Base-by-base conservation (phyloP, 1,284 basidiomycete genomes). In the Jaminaea rosea region DNA sequence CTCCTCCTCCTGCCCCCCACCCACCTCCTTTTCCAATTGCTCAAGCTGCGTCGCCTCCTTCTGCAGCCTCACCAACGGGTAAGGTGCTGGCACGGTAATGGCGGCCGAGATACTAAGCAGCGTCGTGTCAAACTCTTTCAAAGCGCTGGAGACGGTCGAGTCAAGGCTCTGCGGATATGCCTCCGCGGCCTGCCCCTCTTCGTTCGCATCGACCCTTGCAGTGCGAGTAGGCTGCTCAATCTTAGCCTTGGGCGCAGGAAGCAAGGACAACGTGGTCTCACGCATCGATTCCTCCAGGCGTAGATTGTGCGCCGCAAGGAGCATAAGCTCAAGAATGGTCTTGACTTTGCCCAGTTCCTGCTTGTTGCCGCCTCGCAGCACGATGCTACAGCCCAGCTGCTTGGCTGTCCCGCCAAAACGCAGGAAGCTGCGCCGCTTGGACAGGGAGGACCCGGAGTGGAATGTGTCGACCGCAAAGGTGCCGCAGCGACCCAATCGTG, bases 311-410 rank as follows among this genome's bases (percentile, higher is more conserved):
- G 89, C 91, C 55, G 93, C 86, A 72, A 94, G 88, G 1, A 86
- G 84, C 75, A 97, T 81, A 76, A 96, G 90, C 32, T 87, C 81
- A 19, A 91, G 86, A 49, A 98, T 86, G 67, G 86, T 85, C 79
- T 99, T 99, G 72, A 98, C 81, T 37, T 85, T 84, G 47, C 81
- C 81, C 50, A 99, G 78, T 1, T 83, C 86, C 32, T 83, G 82
- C 52, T 86, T 79, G 67, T 90, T 82, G 9, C 83, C 91, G n/a
- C 94, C 94, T 39, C 94, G 82, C 24, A 99, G 76, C 26, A 98
- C 80, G 60, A 99, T 85, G 0, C 92, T 97, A 62, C 91, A 94
- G 0, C 92, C 91, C 78, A 90, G 86, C 61, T 93, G 88, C 48
- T 83, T 82, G 66, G 83, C 85, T 66, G 90, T 93, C 0, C 93